Percentiles rank a stretch among this genome's conserved stretches.
Evolutionary conservation across 2,329 filamentous ascomycete genomes (phyloP).

Genomic region (Paecilomyces sp.): DNA sequence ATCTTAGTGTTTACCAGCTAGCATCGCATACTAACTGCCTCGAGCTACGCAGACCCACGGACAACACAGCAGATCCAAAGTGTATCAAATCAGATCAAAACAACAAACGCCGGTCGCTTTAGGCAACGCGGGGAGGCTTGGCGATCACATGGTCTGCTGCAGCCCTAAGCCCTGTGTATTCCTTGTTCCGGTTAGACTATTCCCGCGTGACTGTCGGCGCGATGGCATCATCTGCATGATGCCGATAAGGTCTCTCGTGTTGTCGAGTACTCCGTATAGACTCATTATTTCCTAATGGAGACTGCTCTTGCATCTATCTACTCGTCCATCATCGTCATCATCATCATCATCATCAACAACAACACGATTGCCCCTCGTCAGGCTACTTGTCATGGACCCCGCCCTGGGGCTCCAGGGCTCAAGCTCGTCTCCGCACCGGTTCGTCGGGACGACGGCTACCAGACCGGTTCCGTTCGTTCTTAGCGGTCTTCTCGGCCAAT

Average conservation of each 20-base stretch:
- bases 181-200: not conserved
- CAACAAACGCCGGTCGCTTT: not conserved
- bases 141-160: not conserved
- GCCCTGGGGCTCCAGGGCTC: not conserved
- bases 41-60: not conserved
- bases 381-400: not conserved
- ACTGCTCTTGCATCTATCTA: not conserved
- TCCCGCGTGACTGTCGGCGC: not conserved
- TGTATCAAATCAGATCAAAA: not conserved
- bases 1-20: not conserved
- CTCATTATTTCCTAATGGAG: not conserved
- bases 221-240: not conserved
- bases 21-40: not conserved
- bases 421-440: slow-evolving; percentile 12
- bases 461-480: slow-evolving; percentile 2
- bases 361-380: not conserved
- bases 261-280: not conserved
- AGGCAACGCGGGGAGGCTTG: not conserved
- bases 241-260: not conserved
- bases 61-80: not conserved
- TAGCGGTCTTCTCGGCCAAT: not conserved
- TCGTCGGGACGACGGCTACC: slow-evolving; percentile 10
- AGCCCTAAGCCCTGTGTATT: not conserved
- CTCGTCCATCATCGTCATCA: too few species aligned
- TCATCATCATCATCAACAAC: not conserved